Percentiles rank a stretch among this genome's conserved stretches.
Conservation (phyloP, 306 rosid genomes). For the Carpinus viminea region DNA sequence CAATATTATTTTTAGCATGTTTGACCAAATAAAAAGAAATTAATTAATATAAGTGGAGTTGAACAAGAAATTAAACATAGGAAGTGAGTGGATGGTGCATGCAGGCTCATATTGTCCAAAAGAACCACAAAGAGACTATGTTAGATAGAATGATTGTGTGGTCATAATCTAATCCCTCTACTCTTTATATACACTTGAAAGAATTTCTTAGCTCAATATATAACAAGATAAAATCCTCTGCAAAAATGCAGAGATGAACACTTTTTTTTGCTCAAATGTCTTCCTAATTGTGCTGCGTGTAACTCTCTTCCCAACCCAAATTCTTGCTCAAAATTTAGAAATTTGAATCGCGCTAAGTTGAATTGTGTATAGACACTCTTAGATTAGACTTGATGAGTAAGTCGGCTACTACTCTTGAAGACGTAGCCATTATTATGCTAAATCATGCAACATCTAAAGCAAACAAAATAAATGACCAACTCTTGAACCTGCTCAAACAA, state of each 20-base stretch:
- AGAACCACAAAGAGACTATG: not conserved
- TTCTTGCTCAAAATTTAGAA: not conserved
- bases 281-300: not conserved
- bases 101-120: not conserved
- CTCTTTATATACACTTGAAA: not conserved
- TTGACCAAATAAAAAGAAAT: too few relatives aligned
- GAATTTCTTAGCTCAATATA: too few relatives aligned
- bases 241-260: not conserved
- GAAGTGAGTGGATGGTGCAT: not conserved
- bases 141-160: not conserved
- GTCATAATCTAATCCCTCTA: not conserved
- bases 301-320: not conserved
- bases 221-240: too few relatives aligned
- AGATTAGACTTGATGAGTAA: not conserved
- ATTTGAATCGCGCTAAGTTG: too few relatives aligned
- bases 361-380: conserved; percentile 6
- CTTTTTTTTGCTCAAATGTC: not conserved
- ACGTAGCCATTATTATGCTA: not conserved
- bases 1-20: too few relatives aligned
- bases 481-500: not conserved
- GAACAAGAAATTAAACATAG: too few relatives aligned
- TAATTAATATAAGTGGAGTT: too few relatives aligned
- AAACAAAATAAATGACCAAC: not conserved
- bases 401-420: not conserved
- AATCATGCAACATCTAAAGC: not conserved